These are phyloP conservation scores for Cymbopogon citratus DNA, from an alignment of 176 grass and related monocot genomes.

Conservation along the genomic window DNA sequence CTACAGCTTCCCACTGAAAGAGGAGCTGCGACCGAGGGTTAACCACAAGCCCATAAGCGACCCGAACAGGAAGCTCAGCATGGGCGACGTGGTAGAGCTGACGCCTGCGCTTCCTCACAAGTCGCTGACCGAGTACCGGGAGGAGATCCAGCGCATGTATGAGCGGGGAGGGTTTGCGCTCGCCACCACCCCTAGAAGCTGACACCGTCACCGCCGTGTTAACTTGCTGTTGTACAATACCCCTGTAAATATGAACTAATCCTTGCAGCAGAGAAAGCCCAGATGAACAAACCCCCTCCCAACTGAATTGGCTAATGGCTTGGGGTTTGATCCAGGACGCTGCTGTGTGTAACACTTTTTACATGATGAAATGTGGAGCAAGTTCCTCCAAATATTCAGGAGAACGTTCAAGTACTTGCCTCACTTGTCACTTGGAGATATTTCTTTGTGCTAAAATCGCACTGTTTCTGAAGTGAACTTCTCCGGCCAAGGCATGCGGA, in stretches of 20 bases:
- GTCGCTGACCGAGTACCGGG: constrained; percentile 71
- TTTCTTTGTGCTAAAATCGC: background rate
- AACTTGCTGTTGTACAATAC: constrained; percentile 46
- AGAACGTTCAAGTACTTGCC: background rate
- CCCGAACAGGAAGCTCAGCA: constrained; percentile 46
- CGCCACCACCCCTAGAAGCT: constrained; percentile 45
- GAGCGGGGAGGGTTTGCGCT: constrained; percentile 53
- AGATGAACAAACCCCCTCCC: constrained; percentile 11
- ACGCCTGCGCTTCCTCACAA: constrained; percentile 61
- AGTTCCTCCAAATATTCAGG: background rate
- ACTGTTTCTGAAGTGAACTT: background rate
- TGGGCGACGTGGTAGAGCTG: constrained; percentile 87
- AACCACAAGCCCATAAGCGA: constrained; percentile 64
- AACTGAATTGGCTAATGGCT: constrained; percentile 13
- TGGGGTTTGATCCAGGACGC: background rate
- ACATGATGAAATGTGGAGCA: background rate
- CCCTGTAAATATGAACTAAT: constrained; percentile 63
- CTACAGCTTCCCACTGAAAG: constrained; percentile 67
- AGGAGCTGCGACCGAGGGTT: constrained; percentile 68
- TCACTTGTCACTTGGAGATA: background rate
- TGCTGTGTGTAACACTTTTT: constrained; percentile 19
- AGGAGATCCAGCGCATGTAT: constrained; percentile 99
- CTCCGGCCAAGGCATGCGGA: too few relatives aligned
- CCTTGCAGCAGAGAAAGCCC: constrained; percentile 12
- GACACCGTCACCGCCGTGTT: background rate